These are phyloP conservation scores for Aaosphaeria pasadenensis DNA, from an alignment of 2,329 filamentous ascomycete genomes.

Conservation along the genomic window DNA sequence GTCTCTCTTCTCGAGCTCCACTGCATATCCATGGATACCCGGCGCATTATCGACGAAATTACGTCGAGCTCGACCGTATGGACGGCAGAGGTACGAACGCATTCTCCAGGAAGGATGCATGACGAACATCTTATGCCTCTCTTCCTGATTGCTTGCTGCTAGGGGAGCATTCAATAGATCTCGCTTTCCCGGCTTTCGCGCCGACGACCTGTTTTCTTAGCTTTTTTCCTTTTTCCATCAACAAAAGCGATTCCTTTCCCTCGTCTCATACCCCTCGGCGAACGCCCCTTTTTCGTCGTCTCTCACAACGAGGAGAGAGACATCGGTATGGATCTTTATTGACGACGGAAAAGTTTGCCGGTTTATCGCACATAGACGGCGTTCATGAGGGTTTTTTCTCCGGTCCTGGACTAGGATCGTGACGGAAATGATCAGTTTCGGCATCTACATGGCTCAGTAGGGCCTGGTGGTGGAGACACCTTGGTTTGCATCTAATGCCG, in stretches of 20 bases:
- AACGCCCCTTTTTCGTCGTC: conserved; percentile 27
- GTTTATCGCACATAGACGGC: conserved; percentile 38
- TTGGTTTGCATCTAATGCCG: conserved; percentile 28
- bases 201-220: conserved; percentile 29
- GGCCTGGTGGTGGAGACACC: conserved; percentile 24
- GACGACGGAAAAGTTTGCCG: conserved; percentile 34
- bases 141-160: conserved; percentile 38
- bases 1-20: conserved; percentile 38
- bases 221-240: conserved; percentile 15
- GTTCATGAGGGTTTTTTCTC: conserved; percentile 35
- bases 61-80: conserved; percentile 34
- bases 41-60: conserved; percentile 27
- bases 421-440: conserved; percentile 36
- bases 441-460: conserved; percentile 13
- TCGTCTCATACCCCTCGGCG: conserved; percentile 25
- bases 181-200: conserved; percentile 38
- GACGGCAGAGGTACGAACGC: conserved; percentile 32
- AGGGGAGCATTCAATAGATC: conserved; percentile 38
- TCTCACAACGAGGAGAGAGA: conserved; percentile 20
- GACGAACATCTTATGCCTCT: conserved; percentile 39
- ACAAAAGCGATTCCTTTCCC: conserved; percentile 40
- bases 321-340: conserved; percentile 22
- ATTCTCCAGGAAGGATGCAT: conserved; percentile 30
- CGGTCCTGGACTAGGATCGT: conserved; percentile 21
- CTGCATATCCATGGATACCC: conserved; percentile 37